Conservation (phyloP, 106 monocot species). For the Platanthera zijinensis region DNA sequence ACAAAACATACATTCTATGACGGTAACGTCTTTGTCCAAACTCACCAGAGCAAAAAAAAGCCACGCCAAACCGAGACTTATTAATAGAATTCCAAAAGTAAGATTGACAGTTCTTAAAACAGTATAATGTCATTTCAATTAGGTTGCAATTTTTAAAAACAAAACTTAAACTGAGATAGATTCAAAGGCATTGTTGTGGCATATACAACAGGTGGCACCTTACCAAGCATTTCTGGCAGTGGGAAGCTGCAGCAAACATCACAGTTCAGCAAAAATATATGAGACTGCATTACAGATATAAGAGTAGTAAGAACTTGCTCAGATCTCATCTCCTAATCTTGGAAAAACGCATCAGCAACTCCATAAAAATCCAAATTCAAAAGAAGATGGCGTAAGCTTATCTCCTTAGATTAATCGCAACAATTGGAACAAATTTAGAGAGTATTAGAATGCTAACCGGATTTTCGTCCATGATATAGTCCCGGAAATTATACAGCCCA, state of each 20-base stretch:
- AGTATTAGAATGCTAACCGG: conserved; percentile 34
- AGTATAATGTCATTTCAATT: background rate
- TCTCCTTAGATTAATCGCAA: background rate
- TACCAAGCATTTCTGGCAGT: conserved; percentile 80
- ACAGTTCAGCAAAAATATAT: conserved; percentile 94
- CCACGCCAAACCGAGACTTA: no score
- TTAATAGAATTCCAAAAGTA: background rate
- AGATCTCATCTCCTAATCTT: background rate
- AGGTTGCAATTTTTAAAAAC: background rate
- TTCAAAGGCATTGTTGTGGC: background rate
- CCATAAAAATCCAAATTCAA: background rate
- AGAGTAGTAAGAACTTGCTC: background rate
- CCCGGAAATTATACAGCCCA: conserved; percentile 78
- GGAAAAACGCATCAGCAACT: background rate
- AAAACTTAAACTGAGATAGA: background rate
- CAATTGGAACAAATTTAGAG: background rate
- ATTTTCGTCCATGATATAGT: conserved; percentile 85
- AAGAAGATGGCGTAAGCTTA: background rate
- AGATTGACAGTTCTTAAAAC: background rate
- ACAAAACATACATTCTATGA: no score
- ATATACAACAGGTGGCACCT: background rate
- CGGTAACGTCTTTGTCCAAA: no score
- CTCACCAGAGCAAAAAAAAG: no score
- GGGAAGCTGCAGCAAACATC: conserved; percentile 99
- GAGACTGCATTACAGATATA: conserved; percentile 49